Evolutionary conservation across 1,284 basidiomycete species (phyloP), one percentile per base, ranked within the genome.

Genomic region (Phlebopus sp.): DNA sequence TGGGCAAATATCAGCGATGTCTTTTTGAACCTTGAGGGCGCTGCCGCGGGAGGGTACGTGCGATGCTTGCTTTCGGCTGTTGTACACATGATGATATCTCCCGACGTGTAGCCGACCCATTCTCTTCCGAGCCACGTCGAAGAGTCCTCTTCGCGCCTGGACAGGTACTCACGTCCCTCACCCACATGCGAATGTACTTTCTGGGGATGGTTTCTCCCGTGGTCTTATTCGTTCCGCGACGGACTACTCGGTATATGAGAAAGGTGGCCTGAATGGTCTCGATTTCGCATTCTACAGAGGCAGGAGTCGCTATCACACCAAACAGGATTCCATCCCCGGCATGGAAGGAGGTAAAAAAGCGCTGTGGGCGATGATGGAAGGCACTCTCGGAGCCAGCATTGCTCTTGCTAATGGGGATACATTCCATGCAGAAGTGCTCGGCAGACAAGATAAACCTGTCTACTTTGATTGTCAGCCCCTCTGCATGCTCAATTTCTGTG

Each of bases 11-110:
- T 84, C 18, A 76, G 78, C 0, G 71, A 78, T 21, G 75, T 75
- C 0, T 91, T 91, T 65, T 69, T 91, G 37, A 91, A 90, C 55
- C 74, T 90, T 11, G 89, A 91, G 65, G 89, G 89, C 4, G 86
- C 88, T 8, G 79, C 83, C n/a, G 75, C 83, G 1, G 89, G 86
- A 57, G 86, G 88, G 83, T 86, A 58, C 49, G 78, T 64, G 17
- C 18, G 27, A 3, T 30, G n/a, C 19, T 9, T 15, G 27, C 25
- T 42, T 15, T 35, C 9, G 50, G 21, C 2, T 11, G 1, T 42
- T 13, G 17, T 15, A 5, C 17, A 15, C 7, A 5, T 14, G 9
- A 29, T 67, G 39, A 61, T 30, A 4, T 8, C 14, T 13, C 42
- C 9, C 9, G 27, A 8, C 17, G 7, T 50, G 5, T 51, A 85